Evolutionary conservation across 257 asterid species (phyloP).

Genomic region (Rhazya stricta): DNA sequence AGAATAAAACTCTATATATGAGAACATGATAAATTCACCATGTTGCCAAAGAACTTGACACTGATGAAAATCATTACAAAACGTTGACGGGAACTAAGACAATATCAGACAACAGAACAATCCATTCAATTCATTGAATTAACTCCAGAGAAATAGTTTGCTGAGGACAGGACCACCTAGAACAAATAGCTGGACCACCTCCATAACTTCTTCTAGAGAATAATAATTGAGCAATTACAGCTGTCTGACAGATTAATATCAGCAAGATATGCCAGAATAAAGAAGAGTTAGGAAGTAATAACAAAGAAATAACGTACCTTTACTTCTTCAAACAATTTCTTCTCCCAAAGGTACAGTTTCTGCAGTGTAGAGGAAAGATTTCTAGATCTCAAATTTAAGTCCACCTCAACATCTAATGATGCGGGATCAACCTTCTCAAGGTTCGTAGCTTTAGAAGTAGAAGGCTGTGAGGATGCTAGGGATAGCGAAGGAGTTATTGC

Average conservation of each 20-base stretch:
- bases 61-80: neutral
- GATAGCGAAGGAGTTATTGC: conserved; percentile 39
- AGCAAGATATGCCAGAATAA: conserved; percentile 1
- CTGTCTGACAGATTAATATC: conserved; percentile 3
- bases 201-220: neutral
- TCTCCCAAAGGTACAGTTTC: conserved; percentile 92
- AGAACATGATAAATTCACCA: neutral
- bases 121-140: neutral
- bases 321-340: conserved; percentile 88
- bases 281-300: conserved; percentile 6
- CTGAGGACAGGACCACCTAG: conserved; percentile 9
- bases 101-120: neutral
- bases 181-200: conserved; percentile 12
- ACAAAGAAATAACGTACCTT: conserved; percentile 49
- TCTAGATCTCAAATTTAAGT: conserved; percentile 53
- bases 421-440: conserved; percentile 42
- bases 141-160: neutral
- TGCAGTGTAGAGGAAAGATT: conserved; percentile 84
- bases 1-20: neutral
- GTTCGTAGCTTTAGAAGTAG: conserved; percentile 47
- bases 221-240: conserved; percentile 17
- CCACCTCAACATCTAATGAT: conserved; percentile 46
- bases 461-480: conserved; percentile 54
- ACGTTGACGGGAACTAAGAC: neutral
- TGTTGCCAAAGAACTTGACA: conserved; percentile 4